Percentiles rank a stretch among this genome's conserved stretches.
phyloP scores from a whole-genome alignment of 208 protist species.

The Porcisia hertigi region DNA sequence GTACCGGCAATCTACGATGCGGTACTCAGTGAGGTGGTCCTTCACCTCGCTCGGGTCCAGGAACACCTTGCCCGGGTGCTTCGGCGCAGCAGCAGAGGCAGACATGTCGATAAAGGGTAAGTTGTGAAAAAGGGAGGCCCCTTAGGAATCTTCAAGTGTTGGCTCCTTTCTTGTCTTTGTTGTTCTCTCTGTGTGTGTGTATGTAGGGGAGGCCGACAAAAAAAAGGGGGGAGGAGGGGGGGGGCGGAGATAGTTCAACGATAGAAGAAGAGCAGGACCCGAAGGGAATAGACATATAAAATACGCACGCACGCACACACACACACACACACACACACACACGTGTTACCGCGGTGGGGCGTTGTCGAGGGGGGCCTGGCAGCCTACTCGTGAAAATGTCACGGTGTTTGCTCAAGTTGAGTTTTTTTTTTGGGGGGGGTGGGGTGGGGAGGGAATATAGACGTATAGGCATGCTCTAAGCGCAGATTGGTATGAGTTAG shows the following conservation, averaged over 20 bases:
- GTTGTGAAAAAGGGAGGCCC: neutral
- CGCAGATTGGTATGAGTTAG: too few species aligned
- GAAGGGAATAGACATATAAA: too few species aligned
- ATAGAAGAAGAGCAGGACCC: too few species aligned
- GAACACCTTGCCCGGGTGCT: slow-evolving; percentile 58
- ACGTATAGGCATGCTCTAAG: too few species aligned
- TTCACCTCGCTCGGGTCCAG: slow-evolving; percentile 47
- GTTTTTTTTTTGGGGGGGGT: too few species aligned
- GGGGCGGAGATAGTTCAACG: neutral
- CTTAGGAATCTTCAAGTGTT: neutral
- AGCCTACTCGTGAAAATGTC: too few species aligned
- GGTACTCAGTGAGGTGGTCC: slow-evolving; percentile 38
- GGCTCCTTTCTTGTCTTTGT: too few species aligned
- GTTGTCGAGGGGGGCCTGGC: too few species aligned
- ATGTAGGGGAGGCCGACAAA: neutral
- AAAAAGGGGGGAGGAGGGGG: neutral
- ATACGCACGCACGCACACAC: neutral
- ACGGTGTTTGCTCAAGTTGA: too few species aligned
- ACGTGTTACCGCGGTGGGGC: too few species aligned
- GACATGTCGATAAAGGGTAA: slow-evolving; percentile 3
- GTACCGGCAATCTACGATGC: slow-evolving; percentile 82
- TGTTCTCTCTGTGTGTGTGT: neutral
- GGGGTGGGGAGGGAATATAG: too few species aligned
- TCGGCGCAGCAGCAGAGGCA: slow-evolving; percentile 9
- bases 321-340: neutral